These are phyloP conservation scores for Laguncularia racemosa DNA, from an alignment of 345 rosid genomes.

Conservation along the genomic window DNA sequence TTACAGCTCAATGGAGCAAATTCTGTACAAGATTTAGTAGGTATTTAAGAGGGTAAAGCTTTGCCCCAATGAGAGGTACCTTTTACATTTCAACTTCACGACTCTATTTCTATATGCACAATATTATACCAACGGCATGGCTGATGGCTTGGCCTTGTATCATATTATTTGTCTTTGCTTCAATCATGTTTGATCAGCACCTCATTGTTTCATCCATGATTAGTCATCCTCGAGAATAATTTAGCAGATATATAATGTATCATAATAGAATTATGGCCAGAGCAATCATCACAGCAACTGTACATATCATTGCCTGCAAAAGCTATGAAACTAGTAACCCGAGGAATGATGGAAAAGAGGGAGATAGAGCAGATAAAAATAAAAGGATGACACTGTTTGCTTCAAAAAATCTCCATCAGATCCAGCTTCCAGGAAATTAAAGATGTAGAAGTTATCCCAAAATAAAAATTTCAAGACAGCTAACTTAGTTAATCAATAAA, in stretches of 20 bases:
- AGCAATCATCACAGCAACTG: conserved; percentile 43
- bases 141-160: background rate
- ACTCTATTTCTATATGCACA: background rate
- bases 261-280: conserved; percentile 38
- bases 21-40: no score
- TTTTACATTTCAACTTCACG: no score
- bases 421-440: no score
- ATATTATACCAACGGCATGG: background rate
- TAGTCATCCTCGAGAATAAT: background rate
- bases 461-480: no score
- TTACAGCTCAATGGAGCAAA: no score
- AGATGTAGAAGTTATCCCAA: no score
- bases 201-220: no score
- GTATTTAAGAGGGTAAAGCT: no score
- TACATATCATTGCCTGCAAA: conserved; percentile 74
- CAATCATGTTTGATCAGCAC: background rate
- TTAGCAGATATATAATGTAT: conserved; percentile 1
- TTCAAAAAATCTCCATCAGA: background rate
- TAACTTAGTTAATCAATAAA: no score
- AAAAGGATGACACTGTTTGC: background rate
- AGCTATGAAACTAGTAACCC: background rate
- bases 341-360: background rate
- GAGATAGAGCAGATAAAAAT: background rate
- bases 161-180: background rate
- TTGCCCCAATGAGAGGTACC: no score